Percentiles rank a stretch among this genome's conserved stretches.
Evolutionary conservation across 352 stramenopile genomes (phyloP).

Genomic region (Globisporangium solare): DNA sequence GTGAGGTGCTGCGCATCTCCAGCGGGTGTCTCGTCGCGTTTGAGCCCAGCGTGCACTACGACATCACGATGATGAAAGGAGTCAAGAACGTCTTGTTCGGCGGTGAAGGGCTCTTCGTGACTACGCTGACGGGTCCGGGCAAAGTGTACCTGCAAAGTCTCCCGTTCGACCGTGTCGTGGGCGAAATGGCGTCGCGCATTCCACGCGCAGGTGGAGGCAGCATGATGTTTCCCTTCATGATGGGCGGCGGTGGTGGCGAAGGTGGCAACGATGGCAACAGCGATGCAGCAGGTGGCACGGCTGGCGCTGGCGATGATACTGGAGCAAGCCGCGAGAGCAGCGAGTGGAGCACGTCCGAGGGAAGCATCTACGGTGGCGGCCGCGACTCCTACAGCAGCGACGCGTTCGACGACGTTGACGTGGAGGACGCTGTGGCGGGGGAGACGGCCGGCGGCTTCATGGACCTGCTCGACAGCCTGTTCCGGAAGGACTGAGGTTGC

Average conservation of each 20-base stretch:
- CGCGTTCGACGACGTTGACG: constrained; percentile 16
- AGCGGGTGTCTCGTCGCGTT: constrained; percentile 92
- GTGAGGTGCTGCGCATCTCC: constrained; percentile 89
- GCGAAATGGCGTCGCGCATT: constrained; percentile 88
- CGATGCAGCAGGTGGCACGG: constrained; percentile 1
- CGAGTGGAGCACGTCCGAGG: constrained; percentile 33
- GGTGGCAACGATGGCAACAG: constrained; percentile 11
- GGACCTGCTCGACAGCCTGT: constrained; percentile 59
- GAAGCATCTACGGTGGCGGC: constrained; percentile 46
- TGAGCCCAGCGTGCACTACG: constrained; percentile 79
- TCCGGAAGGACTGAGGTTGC: constrained; percentile 25
- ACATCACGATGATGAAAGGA: constrained; percentile 90
- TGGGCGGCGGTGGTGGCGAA: constrained; percentile 44
- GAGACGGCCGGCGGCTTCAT: constrained; percentile 34
- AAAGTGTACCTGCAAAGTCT: constrained; percentile 91
- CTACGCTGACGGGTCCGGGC: constrained; percentile 88
- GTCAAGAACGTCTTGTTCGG: constrained; percentile 94
- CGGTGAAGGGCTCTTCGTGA: constrained; percentile 93
- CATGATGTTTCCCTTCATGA: constrained; percentile 86
- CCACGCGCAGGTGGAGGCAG: constrained; percentile 68
- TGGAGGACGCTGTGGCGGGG: constrained; percentile 17
- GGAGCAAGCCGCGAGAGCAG: constrained; percentile 12
- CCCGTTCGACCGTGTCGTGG: constrained; percentile 90
- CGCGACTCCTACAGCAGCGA: constrained; percentile 7
- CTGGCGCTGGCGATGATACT: constrained; percentile 22